Conservation (phyloP, 192 early-diverging fungal genomes). For the Kappamyces sp. region DNA sequence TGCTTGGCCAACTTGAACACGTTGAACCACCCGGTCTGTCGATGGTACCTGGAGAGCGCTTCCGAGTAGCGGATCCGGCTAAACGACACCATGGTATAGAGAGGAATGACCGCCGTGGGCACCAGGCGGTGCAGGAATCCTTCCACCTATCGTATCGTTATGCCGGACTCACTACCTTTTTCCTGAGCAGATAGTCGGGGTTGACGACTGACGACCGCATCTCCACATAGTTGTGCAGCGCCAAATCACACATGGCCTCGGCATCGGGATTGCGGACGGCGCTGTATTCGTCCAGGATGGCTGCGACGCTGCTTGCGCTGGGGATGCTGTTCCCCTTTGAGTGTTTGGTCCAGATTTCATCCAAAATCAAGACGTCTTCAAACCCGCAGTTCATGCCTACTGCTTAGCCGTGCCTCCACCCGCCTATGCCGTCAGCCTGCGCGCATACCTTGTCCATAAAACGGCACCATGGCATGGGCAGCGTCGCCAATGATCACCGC, state of each 20-base stretch:
- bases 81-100: slow-evolving; percentile 97
- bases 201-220: slow-evolving; percentile 82
- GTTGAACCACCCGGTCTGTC: slow-evolving; percentile 30
- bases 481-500: slow-evolving; percentile 88
- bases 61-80: slow-evolving; percentile 80
- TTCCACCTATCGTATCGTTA: slow-evolving; percentile 44
- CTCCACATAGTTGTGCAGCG: slow-evolving; percentile 90
- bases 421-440: background rate
- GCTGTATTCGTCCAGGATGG: slow-evolving; percentile 71
- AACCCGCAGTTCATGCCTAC: slow-evolving; percentile 99
- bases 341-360: slow-evolving; percentile 39
- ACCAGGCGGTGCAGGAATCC: slow-evolving; percentile 63
- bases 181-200: slow-evolving; percentile 67
- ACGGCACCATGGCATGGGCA: slow-evolving; percentile 97
- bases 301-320: slow-evolving; percentile 33
- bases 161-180: slow-evolving; percentile 23
- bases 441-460: slow-evolving; percentile 62
- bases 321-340: slow-evolving; percentile 17
- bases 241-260: slow-evolving; percentile 85
- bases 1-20: background rate
- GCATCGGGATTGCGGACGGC: slow-evolving; percentile 63
- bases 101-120: slow-evolving; percentile 69
- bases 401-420: background rate
- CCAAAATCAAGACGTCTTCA: slow-evolving; percentile 77
- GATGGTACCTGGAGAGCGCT: slow-evolving; percentile 25